Conservation (phyloP, 2,329 filamentous ascomycete species). For the Monosporascus sp. region DNA sequence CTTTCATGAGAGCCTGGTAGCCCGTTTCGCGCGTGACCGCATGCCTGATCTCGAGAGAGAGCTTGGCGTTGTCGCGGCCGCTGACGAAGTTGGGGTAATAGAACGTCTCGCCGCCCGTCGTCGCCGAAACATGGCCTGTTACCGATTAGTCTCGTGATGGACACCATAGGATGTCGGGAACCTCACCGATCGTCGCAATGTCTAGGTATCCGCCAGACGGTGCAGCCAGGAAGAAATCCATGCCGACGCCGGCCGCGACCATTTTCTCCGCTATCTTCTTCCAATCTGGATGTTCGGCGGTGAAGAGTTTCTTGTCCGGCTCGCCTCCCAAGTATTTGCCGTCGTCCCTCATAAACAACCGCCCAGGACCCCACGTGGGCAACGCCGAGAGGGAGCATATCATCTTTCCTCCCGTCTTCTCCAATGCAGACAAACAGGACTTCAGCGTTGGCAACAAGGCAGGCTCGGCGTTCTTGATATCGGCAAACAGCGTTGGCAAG, state of each 20-base stretch:
- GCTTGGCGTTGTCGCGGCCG: slow-evolving; percentile 75
- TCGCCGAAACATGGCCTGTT: slow-evolving; percentile 73
- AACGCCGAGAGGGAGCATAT: slow-evolving; percentile 82
- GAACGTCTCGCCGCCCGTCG: slow-evolving; percentile 91
- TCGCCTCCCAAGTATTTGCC: slow-evolving; percentile 82
- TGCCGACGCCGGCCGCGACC: slow-evolving; percentile 78
- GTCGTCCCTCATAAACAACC: slow-evolving; percentile 81
- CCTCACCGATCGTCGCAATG: slow-evolving; percentile 79
- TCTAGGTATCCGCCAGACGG: slow-evolving; percentile 89
- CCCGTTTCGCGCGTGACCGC: slow-evolving; percentile 85
- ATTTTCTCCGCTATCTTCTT: slow-evolving; percentile 82
- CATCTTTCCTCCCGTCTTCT: slow-evolving; percentile 86
- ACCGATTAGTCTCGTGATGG: background rate
- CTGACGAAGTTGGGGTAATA: slow-evolving; percentile 96
- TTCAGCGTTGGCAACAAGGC: slow-evolving; percentile 80
- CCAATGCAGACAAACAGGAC: slow-evolving; percentile 76
- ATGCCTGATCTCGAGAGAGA: slow-evolving; percentile 81
- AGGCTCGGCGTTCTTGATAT: slow-evolving; percentile 85
- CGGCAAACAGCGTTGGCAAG: slow-evolving; percentile 80
- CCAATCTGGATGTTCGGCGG: slow-evolving; percentile 84
- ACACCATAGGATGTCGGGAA: background rate
- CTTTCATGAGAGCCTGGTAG: slow-evolving; percentile 96
- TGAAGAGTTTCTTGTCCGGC: slow-evolving; percentile 85
- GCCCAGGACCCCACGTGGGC: slow-evolving; percentile 85
- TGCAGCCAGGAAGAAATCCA: slow-evolving; percentile 91